A percentile compares a stretch with the other conserved stretches of the same genome.
These are phyloP conservation scores for Pestalotiopsis sp. DNA, from an alignment of 2,329 filamentous ascomycete genomes.

Conservation along the genomic window DNA sequence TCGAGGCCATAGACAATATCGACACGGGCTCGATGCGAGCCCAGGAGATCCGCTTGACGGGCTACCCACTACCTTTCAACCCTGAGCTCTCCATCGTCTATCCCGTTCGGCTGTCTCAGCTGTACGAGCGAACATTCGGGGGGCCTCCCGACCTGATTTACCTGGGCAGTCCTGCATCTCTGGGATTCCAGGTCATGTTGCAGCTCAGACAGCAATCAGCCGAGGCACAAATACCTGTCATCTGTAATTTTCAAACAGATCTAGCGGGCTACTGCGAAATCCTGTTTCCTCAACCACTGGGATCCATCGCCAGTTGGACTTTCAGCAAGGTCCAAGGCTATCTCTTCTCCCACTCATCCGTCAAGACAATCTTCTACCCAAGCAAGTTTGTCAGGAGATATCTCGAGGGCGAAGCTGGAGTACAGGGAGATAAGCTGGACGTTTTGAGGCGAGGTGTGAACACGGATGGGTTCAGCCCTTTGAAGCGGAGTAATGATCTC, in stretches of 20 bases:
- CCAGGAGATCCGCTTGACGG: constrained; percentile 61
- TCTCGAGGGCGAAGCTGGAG: constrained; percentile 54
- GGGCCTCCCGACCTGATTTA: constrained; percentile 67
- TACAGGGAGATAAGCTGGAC: constrained; percentile 59
- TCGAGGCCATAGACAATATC: constrained; percentile 45
- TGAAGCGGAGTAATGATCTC: constrained; percentile 51
- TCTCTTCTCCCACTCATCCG: constrained; percentile 62
- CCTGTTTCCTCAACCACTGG: constrained; percentile 66
- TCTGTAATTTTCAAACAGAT: constrained; percentile 75
- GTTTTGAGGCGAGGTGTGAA: constrained; percentile 68
- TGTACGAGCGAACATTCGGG: constrained; percentile 64
- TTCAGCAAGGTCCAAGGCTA: constrained; percentile 67
- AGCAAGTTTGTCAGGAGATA: constrained; percentile 65
- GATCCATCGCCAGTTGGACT: constrained; percentile 62
- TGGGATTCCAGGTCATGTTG: constrained; percentile 73
- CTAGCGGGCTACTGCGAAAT: constrained; percentile 70
- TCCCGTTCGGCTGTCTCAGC: constrained; percentile 64
- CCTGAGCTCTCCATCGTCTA: constrained; percentile 72
- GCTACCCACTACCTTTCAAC: constrained; percentile 71
- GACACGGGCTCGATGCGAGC: constrained; percentile 34
- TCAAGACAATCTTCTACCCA: constrained; percentile 71
- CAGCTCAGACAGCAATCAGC: constrained; percentile 63
- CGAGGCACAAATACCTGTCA: constrained; percentile 57
- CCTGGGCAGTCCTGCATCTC: constrained; percentile 68
- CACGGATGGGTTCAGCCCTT: constrained; percentile 62